Base-by-base conservation (phyloP, 371 early-diverging fungal species). In the Umbelopsis sp. region DNA sequence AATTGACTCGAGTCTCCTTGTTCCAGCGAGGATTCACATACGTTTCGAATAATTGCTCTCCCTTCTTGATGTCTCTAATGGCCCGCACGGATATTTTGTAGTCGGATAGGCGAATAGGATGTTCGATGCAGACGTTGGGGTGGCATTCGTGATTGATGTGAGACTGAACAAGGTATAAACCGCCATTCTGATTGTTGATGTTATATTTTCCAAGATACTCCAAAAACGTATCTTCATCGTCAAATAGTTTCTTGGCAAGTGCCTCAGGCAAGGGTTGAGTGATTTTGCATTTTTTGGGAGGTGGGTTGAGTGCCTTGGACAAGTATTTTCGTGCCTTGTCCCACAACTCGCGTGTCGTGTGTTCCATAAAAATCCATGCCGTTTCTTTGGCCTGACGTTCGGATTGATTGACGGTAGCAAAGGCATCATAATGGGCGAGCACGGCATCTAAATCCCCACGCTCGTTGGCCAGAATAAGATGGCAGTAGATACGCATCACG, bases 161-260 rank as follows among this genome's bases (percentile, higher is more conserved):
- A 0, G 88, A 86, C 35, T 89, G 90, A 29, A 88, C 76, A 25
- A 88, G 72, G 69, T 87, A 89, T 72, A 89, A 72, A 63, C 90
- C 90, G 51, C 90, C 90, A 57, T 85, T 86, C 70, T 89, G 90
- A 69, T 89, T 88, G 72, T 89, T 89, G 71, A 89, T 83, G 72
- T 88, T 87, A 77, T 86, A 89, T 70, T 87, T 83, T 51, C 90
- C 90, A 22, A 89, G 72, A 64, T 83, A 85, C 25, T 85, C 80
- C 52, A 89, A 77, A 68, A 86, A 89, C 2, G 86, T 86, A 45
- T 84, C 81, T 62, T 81, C 82, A 66, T 87, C 82, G 8, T 87
- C 80, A 70, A 89, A 88, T 24, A 88, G 67, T 16, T 75, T 66
- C 12, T 75, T 66, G 10, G 74, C 69, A 35, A 89, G 50, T 41